Base-by-base conservation (phyloP, 2,329 filamentous ascomycete genomes). In the Colletotrichum sp. region DNA sequence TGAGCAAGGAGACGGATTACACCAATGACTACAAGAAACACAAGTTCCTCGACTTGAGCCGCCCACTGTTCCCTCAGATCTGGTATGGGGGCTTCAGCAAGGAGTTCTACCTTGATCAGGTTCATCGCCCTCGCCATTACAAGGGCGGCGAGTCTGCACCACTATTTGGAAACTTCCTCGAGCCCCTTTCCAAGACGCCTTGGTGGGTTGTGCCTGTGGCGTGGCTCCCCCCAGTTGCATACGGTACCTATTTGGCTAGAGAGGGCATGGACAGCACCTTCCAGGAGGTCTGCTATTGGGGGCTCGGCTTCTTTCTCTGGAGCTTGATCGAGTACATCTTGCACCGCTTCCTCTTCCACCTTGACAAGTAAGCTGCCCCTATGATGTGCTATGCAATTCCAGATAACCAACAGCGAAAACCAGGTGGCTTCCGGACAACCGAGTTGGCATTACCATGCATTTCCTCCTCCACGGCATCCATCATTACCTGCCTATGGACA, bases 401-500 rank as follows among this genome's bases (percentile, higher is more conserved):
- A 75, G 52, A 78, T 44, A 12, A 34, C 84, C 88, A 78, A 87
- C 78, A 44, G 26, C n/a, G 60, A 21, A 44, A 13, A 18, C 26
- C 78, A 98, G 95, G 64, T 95, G 93, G 82, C 93, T 99, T 13
- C 97, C 97, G 1, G 95, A 99, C 84, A 98, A 99, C 84, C 91
- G 95, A 71, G 93, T 95, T n/a, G 94, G 91, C 78, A 89, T 99
- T 75, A 98, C 95, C 0, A 80, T 94, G 24, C 97, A 99, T 84
- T 99, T 99, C 87, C 87, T 98, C 55, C 94, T 99, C 30, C 97
- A 99, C 81, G 97, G 97, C 78, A 95, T 99, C 78, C 97, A 99
- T 83, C 97, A 99, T 86, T 99, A 99, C 86, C 91, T 99, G 6
- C 97, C 97, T n/a, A 99, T 99, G 97, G 97, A 99, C 87, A 96